Conservation (phyloP, 1,139 yeast genomes). For the Sugiyamaella japonica region DNA sequence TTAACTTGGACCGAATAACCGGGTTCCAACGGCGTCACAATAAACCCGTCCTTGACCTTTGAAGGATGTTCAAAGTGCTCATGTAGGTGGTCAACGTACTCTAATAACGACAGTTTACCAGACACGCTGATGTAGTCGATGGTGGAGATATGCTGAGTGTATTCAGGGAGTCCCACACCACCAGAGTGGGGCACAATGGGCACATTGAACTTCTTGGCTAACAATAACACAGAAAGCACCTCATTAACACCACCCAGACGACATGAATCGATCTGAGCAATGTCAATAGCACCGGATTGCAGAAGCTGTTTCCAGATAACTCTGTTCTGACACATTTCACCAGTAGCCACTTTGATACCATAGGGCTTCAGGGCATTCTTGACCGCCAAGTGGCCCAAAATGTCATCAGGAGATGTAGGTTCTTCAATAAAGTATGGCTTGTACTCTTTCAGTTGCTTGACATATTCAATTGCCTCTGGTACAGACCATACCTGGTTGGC, state of each 20-base stretch:
- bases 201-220: constrained; percentile 43
- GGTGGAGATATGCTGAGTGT: constrained; percentile 45
- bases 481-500: constrained; percentile 48
- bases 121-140: constrained; percentile 43
- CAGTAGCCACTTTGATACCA: constrained; percentile 46
- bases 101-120: constrained; percentile 40
- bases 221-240: constrained; percentile 43
- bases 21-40: constrained; percentile 43
- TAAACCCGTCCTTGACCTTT: constrained; percentile 40
- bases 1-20: constrained; percentile 44
- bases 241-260: constrained; percentile 46
- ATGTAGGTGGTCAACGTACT: constrained; percentile 41
- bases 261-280: constrained; percentile 45
- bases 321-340: constrained; percentile 47
- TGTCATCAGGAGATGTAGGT: constrained; percentile 47
- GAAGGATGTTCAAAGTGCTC: constrained; percentile 42
- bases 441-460: constrained; percentile 41
- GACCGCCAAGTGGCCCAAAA: constrained; percentile 44
- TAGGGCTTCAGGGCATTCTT: constrained; percentile 42
- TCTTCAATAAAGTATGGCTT: constrained; percentile 47
- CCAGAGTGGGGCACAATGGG: constrained; percentile 48
- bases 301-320: constrained; percentile 45
- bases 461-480: constrained; percentile 45
- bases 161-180: constrained; percentile 46
- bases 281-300: constrained; percentile 43